Evolutionary conservation across 805 yeast genomes (phyloP).

Genomic region (Peterozyma toletana): DNA sequence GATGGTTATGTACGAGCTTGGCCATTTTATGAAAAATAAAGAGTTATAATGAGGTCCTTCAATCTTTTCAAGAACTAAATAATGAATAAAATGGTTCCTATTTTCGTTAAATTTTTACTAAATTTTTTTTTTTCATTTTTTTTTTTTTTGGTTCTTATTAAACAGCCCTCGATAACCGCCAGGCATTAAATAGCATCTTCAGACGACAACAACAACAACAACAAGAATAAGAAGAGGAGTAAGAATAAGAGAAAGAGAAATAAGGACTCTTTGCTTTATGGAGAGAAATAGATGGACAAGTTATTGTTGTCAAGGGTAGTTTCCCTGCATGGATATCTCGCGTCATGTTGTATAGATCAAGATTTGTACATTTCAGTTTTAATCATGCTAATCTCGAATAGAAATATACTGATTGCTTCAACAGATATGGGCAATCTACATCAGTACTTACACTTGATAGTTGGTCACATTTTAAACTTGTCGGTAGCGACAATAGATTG

Average conservation of each 20-base stretch:
- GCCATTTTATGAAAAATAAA: conserved; percentile 40
- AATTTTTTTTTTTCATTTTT: background rate
- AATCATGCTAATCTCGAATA: conserved; percentile 16
- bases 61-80: background rate
- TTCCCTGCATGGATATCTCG: too few relatives aligned
- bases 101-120: background rate
- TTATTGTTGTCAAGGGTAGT: too few relatives aligned
- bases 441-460: conserved; percentile 11
- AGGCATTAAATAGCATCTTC: too few relatives aligned
- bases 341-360: conserved; percentile 8
- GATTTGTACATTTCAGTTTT: conserved; percentile 16
- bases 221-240: too few relatives aligned
- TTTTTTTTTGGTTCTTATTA: background rate
- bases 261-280: too few relatives aligned
- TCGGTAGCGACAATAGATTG: conserved; percentile 9
- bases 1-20: conserved; percentile 79
- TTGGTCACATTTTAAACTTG: conserved; percentile 10
- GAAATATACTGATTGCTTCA: conserved; percentile 19
- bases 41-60: too few relatives aligned
- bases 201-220: too few relatives aligned
- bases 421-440: conserved; percentile 9
- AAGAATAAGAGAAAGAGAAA: too few relatives aligned
- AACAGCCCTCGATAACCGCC: too few relatives aligned
- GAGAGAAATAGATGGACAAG: too few relatives aligned
- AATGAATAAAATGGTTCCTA: background rate